A percentile compares a stretch with the other conserved stretches of the same genome.
Evolutionary conservation across 352 stramenopile genomes (phyloP).

Genomic region (Phytophthora citrophthora): DNA sequence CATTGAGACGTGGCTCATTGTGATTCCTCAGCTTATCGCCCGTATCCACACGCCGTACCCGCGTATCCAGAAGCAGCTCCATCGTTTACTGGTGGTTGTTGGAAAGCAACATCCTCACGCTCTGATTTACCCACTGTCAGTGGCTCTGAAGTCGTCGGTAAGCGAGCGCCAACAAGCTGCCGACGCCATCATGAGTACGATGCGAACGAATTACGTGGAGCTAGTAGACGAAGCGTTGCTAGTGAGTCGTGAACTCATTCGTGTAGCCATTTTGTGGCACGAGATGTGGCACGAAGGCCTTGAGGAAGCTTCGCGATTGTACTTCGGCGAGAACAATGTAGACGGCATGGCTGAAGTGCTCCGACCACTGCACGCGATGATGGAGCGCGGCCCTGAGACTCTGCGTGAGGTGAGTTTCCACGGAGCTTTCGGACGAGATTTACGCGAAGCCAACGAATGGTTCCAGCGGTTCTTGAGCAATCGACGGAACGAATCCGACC

Average conservation of each 20-base stretch:
- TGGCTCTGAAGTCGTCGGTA: conserved; percentile 96
- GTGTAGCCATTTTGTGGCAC: conserved; percentile 98
- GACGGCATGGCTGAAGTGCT: conserved; percentile 96
- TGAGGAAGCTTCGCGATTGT: conserved; percentile 96
- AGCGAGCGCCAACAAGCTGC: conserved; percentile 89
- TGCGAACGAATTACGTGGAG: conserved; percentile 93
- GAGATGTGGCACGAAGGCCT: conserved; percentile 99
- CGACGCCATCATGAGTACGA: conserved; percentile 94
- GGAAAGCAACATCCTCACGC: conserved; percentile 97
- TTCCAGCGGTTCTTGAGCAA: conserved; percentile 68
- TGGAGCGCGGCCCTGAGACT: conserved; percentile 89
- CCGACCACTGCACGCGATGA: conserved; percentile 92
- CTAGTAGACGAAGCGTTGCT: conserved; percentile 95
- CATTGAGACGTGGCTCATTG: conserved; percentile 98
- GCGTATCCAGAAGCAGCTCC: conserved; percentile 80
- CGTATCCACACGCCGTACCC: conserved; percentile 79
- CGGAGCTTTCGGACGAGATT: conserved; percentile 92
- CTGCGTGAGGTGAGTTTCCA: conserved; percentile 83
- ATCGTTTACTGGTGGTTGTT: conserved; percentile 89
- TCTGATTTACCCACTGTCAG: conserved; percentile 98
- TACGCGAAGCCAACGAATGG: conserved; percentile 87
- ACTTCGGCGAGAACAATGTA: conserved; percentile 98
- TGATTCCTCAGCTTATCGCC: conserved; percentile 97
- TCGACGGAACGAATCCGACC: conserved; percentile 72
- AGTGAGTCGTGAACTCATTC: conserved; percentile 98